Percentiles rank a stretch among this genome's conserved stretches.
Conservation (phyloP, 805 yeast species). For the Cyberlindnera maritima region DNA sequence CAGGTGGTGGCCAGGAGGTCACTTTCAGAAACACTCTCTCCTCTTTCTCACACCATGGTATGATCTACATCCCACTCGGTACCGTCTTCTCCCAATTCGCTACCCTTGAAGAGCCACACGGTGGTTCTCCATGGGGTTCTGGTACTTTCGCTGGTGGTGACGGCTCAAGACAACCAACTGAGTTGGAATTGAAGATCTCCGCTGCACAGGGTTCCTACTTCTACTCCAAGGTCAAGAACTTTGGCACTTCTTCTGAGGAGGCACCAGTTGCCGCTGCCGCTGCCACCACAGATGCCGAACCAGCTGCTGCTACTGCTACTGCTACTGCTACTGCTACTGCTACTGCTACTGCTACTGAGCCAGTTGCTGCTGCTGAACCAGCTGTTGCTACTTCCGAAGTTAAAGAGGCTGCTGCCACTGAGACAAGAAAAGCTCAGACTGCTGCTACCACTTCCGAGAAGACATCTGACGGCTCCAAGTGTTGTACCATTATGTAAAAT, state of each 20-base stretch:
- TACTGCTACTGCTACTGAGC: constrained; percentile 3
- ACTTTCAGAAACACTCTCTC: constrained; percentile 58
- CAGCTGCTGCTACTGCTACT: no score
- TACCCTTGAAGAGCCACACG: constrained; percentile 64
- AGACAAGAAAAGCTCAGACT: constrained; percentile 21
- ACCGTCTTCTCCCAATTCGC: constrained; percentile 52
- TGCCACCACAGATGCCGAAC: no score
- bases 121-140: constrained; percentile 86
- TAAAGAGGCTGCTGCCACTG: constrained; percentile 13
- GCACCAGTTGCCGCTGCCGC: constrained; percentile 1
- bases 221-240: constrained; percentile 41
- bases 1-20: constrained; percentile 77
- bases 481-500: constrained; percentile 33
- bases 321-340: constrained; percentile 10
- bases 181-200: constrained; percentile 63
- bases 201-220: constrained; percentile 65
- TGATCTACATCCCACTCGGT: constrained; percentile 75
- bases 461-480: constrained; percentile 25
- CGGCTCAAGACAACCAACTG: constrained; percentile 67
- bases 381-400: constrained; percentile 1
- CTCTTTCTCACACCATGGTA: constrained; percentile 69
- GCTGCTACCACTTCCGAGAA: constrained; percentile 17
- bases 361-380: background rate
- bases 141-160: constrained; percentile 75
- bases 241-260: constrained; percentile 16